phyloP scores from a whole-genome alignment of 1,284 basidiomycete genomes.

The Leccinum brunneo-olivaceum region DNA sequence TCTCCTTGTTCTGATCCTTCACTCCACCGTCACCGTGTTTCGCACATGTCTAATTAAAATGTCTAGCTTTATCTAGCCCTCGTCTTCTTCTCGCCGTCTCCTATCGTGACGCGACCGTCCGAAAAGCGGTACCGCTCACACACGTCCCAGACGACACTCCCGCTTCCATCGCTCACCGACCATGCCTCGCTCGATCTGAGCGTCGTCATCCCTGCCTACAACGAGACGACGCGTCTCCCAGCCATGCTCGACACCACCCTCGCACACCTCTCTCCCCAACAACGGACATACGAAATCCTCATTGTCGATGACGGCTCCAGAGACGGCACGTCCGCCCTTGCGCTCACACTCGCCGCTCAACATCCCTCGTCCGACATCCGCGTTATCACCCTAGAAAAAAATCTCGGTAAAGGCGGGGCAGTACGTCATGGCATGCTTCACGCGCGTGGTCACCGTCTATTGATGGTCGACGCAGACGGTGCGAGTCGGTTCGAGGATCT shows the following conservation, averaged over 20 bases:
- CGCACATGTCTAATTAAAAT: constrained; percentile 16
- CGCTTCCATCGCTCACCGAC: constrained; percentile 50
- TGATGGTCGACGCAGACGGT: constrained; percentile 93
- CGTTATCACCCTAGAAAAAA: constrained; percentile 72
- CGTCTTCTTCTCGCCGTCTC: constrained; percentile 60
- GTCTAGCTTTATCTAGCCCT: constrained; percentile 56
- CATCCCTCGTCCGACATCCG: constrained; percentile 57
- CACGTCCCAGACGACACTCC: constrained; percentile 41
- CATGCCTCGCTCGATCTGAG: constrained; percentile 59
- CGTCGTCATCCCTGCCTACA: constrained; percentile 87
- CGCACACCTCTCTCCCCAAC: constrained; percentile 39
- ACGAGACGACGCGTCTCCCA: constrained; percentile 76
- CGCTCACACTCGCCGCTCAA: constrained; percentile 56
- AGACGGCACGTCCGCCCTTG: constrained; percentile 66
- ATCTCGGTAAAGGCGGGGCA: constrained; percentile 88
- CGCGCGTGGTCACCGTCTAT: constrained; percentile 67
- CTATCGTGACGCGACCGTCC: constrained; percentile 54
- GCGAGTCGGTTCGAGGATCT: constrained; percentile 84
- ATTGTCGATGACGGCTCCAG: constrained; percentile 87
- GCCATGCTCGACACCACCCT: constrained; percentile 76
- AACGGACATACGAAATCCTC: constrained; percentile 66
- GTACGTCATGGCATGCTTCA: constrained; percentile 87
- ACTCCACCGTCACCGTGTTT: constrained; percentile 4
- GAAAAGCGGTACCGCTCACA: constrained; percentile 61
- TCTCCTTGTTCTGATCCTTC: constrained; percentile 29